Percentiles rank a stretch among this genome's conserved stretches.
Conservation (phyloP, 257 asterid genomes). For the Ehretia macrophylla region DNA sequence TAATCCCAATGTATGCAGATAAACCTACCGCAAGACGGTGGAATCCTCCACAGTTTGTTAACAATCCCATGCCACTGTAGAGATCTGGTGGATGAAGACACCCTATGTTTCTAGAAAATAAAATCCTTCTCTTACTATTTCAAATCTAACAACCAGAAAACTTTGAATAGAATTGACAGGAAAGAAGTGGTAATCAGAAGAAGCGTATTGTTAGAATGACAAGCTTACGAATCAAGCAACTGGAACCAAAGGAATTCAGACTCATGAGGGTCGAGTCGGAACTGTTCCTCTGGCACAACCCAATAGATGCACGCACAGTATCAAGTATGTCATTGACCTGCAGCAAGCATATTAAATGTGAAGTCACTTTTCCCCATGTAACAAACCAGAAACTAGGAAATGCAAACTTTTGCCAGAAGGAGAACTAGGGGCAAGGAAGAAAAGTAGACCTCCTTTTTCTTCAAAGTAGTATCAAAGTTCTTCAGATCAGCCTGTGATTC, state of each 20-base stretch:
- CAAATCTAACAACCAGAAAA: no score
- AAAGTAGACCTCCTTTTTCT: constrained; percentile 63
- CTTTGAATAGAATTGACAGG: constrained; percentile 3
- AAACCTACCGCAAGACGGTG: no score
- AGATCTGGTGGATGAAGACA: no score
- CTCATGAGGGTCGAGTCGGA: constrained; percentile 77
- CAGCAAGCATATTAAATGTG: constrained; percentile 21
- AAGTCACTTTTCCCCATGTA: constrained; percentile 6
- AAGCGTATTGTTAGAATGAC: constrained; percentile 8
- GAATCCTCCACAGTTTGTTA: no score
- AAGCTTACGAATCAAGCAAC: constrained; percentile 86
- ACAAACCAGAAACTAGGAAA: constrained; percentile 16
- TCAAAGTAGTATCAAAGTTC: constrained; percentile 44
- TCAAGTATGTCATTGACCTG: constrained; percentile 85
- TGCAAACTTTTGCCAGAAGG: constrained; percentile 15
- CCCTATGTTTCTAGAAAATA: no score
- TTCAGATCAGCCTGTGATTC: constrained; percentile 30
- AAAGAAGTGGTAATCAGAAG: constrained; percentile 8
- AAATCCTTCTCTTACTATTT: no score
- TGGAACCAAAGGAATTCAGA: constrained; percentile 95
- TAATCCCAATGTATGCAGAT: no score
- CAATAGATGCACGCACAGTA: constrained; percentile 63
- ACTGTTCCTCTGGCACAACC: constrained; percentile 91
- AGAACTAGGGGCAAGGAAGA: constrained; percentile 11
- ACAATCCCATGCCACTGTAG: no score